Base-by-base conservation (phyloP, 2,329 filamentous ascomycete species). In the Chaetomium olivaceum region DNA sequence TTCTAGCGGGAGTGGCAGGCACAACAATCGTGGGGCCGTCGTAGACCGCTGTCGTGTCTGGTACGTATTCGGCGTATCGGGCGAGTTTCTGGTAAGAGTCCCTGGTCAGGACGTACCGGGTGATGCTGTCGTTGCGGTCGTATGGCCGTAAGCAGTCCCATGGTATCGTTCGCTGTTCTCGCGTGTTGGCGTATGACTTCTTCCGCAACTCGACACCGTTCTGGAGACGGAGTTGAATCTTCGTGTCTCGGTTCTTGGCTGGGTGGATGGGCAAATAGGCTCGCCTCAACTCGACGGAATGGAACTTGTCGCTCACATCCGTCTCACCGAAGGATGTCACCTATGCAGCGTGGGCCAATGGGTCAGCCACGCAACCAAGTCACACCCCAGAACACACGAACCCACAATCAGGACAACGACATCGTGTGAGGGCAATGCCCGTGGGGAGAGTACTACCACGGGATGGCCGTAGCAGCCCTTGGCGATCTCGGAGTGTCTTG, bases 221-320 rank as follows among this genome's bases (percentile, higher is more conserved):
- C 25, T 55, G 7, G 5, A 62, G 36, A 31, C 33, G 25, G 4
- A 62, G 51, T 8, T 23, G 51, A 1, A n/a, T 11, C 4, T 4
- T 19, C 3, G 51, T 48, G 36, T 56, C 51, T 8, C 25, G 51
- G 12, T 56, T 36, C 1, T 12, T 12, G 6, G 5, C 16, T 11
- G 60, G 60, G 23, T 56, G n/a, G 27, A 62, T 62, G 51, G 60
- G 60, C n/a, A 56, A 12, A n/a, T 62, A 62, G 0, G 16, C 25
- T 5, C 7, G 23, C 9, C 51, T 39, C 2, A 12, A 33, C 2
- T 9, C 19, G 51, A 39, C n/a, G 36, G 12, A 3, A 3, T 25
- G 51, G 11, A 54, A 39, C n/a, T 39, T 61, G 31, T 12, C 21
- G 27, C 4, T 31, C n/a, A 61, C 25, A 33, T 61, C 31, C 5